Base-by-base conservation (phyloP, 2,329 filamentous ascomycete genomes). In the Scorias spongiosa region DNA sequence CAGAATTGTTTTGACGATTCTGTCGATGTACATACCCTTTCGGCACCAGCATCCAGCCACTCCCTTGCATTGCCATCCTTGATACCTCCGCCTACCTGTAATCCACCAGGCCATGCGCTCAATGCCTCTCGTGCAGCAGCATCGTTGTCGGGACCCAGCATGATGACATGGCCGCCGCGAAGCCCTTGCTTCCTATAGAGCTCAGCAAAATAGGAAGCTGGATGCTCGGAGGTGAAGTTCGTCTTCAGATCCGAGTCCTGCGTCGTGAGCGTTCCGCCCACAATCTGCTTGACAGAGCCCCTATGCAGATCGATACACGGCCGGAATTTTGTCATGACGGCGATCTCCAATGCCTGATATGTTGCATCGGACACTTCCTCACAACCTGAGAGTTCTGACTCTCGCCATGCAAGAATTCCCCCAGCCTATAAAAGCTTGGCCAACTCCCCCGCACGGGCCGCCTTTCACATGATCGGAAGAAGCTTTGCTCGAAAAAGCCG, bases 221-320 rank as follows among this genome's bases (percentile, higher is more conserved):
- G 82, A 48, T 89, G 79, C 41, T 80, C 75, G 9, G 91, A 95
- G 48, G 94, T 81, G 67, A 86, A 88, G 65, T 98, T 98, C 40
- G 89, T 96, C 66, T 86, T 82, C 45, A 96, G 73, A 26, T 52
- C 54, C 7, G 56, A 44, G 29, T 54, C 49, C 15, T 47, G 51
- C 63, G 59, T 75, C 75, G 65, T 82, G 49, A 98, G 75, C 1
- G 91, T 96, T 47, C 91, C 89, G 54, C 91, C 91, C 36, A 98
- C 88, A 54, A 98, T 98, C 64, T 98, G 91, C 70, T 98, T 98
- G 47, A 98, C 91, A 60, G 89, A 81, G 11, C 91, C 91, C n/a
- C 88, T 81, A 64, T 98, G 91, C 43, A 98, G 76, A 66, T 98
- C 91, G 64, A 98, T 96, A 60, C 91, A 98, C 15, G 91, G 91